Evolutionary conservation across 2,329 filamentous ascomycete species (phyloP).

Genomic region (Cryphonectria japonica): DNA sequence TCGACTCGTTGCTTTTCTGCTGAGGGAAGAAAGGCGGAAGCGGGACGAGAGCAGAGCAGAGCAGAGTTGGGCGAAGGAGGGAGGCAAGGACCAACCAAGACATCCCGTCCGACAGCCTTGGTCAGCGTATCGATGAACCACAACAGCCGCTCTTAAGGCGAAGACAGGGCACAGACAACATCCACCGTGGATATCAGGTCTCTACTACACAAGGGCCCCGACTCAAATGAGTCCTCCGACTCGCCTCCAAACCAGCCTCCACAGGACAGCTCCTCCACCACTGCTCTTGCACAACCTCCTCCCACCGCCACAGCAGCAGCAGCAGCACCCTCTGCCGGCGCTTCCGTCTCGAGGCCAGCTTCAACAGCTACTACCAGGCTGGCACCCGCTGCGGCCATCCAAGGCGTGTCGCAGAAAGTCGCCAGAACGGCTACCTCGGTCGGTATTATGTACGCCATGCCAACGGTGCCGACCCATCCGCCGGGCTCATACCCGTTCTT

Average conservation of each 20-base stretch:
- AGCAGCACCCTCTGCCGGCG: conserved; percentile 24
- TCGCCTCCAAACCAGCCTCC: conserved; percentile 45
- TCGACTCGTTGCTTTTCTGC: conserved; percentile 11
- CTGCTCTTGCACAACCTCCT: conserved; percentile 37
- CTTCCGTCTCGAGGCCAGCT: conserved; percentile 21
- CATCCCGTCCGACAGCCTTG: not conserved
- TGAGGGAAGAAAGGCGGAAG: conserved; percentile 21
- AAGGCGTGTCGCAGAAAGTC: conserved; percentile 24
- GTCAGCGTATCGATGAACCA: conserved; percentile 38
- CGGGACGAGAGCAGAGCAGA: conserved; percentile 15
- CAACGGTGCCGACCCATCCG: conserved; percentile 22
- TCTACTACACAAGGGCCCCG: conserved; percentile 78
- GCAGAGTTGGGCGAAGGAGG: conserved; percentile 16
- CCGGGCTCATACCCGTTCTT: conserved; percentile 25
- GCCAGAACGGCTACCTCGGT: conserved; percentile 24
- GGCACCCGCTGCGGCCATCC: conserved; percentile 27
- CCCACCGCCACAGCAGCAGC: conserved; percentile 16
- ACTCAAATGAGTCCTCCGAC: conserved; percentile 71
- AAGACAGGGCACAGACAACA: conserved; percentile 49
- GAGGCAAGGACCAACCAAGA: conserved; percentile 7
- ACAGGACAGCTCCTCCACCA: conserved; percentile 41
- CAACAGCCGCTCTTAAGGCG: conserved; percentile 40
- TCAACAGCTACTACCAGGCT: conserved; percentile 19
- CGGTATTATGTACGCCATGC: conserved; percentile 28
- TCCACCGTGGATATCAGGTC: conserved; percentile 93